Evolutionary conservation across 2,329 filamentous ascomycete species (phyloP).

Genomic region (Parafenestella ontariensis): DNA sequence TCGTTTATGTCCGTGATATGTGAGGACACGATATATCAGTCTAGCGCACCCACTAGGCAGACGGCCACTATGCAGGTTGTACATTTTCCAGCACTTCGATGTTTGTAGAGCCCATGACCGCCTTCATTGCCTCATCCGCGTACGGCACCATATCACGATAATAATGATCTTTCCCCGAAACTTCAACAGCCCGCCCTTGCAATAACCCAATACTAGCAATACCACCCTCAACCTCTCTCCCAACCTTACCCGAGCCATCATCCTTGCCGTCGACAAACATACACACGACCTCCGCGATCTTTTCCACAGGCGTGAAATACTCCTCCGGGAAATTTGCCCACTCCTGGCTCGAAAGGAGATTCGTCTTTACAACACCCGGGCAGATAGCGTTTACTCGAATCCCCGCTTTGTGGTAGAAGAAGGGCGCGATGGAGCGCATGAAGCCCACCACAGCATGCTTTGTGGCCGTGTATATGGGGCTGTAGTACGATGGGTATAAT

Average conservation of each 20-base stretch:
- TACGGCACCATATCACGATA: conserved; percentile 27
- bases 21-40: too few relatives aligned
- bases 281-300: conserved; percentile 35
- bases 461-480: conserved; percentile 49
- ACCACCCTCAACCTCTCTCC: conserved; percentile 21
- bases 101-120: conserved; percentile 34
- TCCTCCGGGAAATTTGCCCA: conserved; percentile 41
- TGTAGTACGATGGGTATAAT: conserved; percentile 43
- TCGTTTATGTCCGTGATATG: neutral
- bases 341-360: conserved; percentile 33
- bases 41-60: too few relatives aligned
- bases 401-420: conserved; percentile 33
- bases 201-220: conserved; percentile 28
- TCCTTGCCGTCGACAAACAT: conserved; percentile 34
- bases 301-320: conserved; percentile 39
- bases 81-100: conserved; percentile 28
- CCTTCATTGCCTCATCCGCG: conserved; percentile 28
- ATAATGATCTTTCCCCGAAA: conserved; percentile 29
- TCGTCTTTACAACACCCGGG: conserved; percentile 47
- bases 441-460: conserved; percentile 52
- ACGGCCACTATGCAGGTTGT: neutral
- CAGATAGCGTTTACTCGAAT: conserved; percentile 51
- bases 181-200: conserved; percentile 24
- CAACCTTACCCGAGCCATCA: conserved; percentile 17
- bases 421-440: conserved; percentile 44